Base-by-base conservation (phyloP, 306 rosid genomes). In the Pyrus pyrifolia region DNA sequence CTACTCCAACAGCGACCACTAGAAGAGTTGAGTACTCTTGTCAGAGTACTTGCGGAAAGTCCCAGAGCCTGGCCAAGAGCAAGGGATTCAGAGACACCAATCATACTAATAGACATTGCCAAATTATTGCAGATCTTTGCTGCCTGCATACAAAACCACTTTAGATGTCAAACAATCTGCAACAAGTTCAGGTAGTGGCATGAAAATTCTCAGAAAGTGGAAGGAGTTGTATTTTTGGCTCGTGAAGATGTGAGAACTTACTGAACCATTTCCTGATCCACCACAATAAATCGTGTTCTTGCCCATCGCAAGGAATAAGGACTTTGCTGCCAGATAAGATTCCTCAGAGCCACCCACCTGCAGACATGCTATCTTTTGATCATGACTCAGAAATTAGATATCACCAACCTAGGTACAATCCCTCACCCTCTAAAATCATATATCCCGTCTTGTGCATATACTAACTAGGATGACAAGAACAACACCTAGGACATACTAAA, bases 1-100 rank as follows among this genome's bases (percentile, higher is more conserved):
- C 98, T 95, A 86, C 98, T 92, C 98, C 98, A 95, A 87, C 97
- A 90, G 62, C 96, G 92, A 84, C 97, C 97, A 51, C 96, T 95
- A 19, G 98, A 95, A 74, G 97, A 89, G 83, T 90, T 95, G 78
- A 95, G 92, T 45, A 95, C 92, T 71, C 85, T 77, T 30, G 98
- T 86, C 80, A 95, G 86, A 81, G 93, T 92, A 69, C 79, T 80
- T 31, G 97, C 89, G 63, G 93, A 10, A 79, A 95, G 93, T 72
- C 98, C 97, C 2, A 95, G 82, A 53, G 92, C 90, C 80, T 95
- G 98, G 44, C 97, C 98, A 46, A 95, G 86, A 76, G 96, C 91
- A 58, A 95, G 90, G 74, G 98, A 97, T 82, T 95, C 97, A 80
- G 98, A 95, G 72, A 95, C 76, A 76, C 98, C 98, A 78, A 95